A percentile compares a stretch with the other conserved stretches of the same genome.
Conservation (phyloP, 352 stramenopile species). For the Phytophthora palmivora region DNA sequence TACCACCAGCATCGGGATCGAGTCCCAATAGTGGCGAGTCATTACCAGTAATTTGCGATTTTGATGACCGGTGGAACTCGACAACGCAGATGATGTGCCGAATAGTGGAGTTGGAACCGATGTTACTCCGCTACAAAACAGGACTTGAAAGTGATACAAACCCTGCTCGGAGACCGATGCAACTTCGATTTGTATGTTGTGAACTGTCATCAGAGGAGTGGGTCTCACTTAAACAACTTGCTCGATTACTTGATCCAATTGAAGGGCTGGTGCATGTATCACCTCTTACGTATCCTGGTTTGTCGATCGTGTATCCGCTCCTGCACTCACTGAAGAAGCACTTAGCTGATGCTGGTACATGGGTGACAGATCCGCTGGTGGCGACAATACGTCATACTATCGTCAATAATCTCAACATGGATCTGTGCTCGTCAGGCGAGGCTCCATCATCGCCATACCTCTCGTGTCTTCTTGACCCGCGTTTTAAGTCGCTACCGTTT, state of each 20-base stretch:
- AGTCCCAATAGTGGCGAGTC: constrained; percentile 25
- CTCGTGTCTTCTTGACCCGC: constrained; percentile 71
- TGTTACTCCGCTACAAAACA: constrained; percentile 78
- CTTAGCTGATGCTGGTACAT: constrained; percentile 62
- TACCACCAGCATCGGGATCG: constrained; percentile 2
- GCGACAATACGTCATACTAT: constrained; percentile 69
- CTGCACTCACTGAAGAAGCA: constrained; percentile 80
- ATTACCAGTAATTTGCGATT: constrained; percentile 81
- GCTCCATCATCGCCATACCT: constrained; percentile 69
- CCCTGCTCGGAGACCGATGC: constrained; percentile 74
- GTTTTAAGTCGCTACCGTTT: constrained; percentile 81
- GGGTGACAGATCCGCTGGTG: constrained; percentile 71
- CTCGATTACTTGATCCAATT: constrained; percentile 66
- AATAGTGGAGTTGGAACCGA: constrained; percentile 79
- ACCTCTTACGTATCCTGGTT: constrained; percentile 64
- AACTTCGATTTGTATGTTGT: constrained; percentile 81
- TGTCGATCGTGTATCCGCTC: constrained; percentile 76
- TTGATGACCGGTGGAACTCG: constrained; percentile 81
- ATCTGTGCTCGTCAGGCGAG: constrained; percentile 57
- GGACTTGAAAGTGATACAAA: constrained; percentile 78
- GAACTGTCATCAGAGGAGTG: constrained; percentile 75
- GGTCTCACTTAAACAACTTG: constrained; percentile 74
- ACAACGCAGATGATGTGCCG: constrained; percentile 83
- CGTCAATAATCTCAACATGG: constrained; percentile 49
- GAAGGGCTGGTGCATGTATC: constrained; percentile 74